Percentiles rank a stretch among this genome's conserved stretches.
phyloP scores from a whole-genome alignment of 176 grass and related monocot species.

The Lolium multiflorum region DNA sequence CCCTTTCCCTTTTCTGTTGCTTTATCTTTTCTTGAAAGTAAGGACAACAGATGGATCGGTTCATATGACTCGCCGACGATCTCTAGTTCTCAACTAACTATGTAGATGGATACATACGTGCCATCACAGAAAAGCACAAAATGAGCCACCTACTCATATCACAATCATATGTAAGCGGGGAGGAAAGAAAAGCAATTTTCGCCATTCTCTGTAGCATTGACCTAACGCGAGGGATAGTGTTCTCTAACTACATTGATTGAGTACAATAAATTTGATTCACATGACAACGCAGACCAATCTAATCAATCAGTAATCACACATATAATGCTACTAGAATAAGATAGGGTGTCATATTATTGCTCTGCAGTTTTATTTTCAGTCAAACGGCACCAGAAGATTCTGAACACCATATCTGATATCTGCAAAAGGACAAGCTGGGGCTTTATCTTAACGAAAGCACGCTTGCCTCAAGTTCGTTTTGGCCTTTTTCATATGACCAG shows the following conservation, averaged over 20 bases:
- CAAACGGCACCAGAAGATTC: constrained; percentile 28
- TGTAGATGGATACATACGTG: constrained; percentile 52
- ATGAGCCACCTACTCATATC: constrained; percentile 49
- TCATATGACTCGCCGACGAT: constrained; percentile 47
- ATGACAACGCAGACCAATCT: neutral
- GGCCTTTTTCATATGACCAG: constrained; percentile 20
- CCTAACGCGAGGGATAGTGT: neutral
- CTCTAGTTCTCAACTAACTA: constrained; percentile 47
- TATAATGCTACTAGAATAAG: neutral
- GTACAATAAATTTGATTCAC: constrained; percentile 22
- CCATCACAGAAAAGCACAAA: constrained; percentile 63
- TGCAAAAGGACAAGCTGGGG: neutral
- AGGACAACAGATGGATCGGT: constrained; percentile 42
- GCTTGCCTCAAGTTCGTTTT: neutral
- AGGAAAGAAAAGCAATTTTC: neutral
- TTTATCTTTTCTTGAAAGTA: constrained; percentile 70
- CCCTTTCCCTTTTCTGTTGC: constrained; percentile 51
- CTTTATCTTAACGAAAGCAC: constrained; percentile 37
- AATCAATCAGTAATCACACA: neutral
- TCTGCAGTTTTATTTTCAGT: constrained; percentile 12
- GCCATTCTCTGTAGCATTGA: constrained; percentile 29
- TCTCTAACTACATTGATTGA: neutral
- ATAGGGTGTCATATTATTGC: neutral
- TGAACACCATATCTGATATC: neutral
- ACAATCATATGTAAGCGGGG: constrained; percentile 18